Evolutionary conservation across 495 filamentous ascomycete genomes (phyloP).

Genomic region (Chaetomium fimeti): DNA sequence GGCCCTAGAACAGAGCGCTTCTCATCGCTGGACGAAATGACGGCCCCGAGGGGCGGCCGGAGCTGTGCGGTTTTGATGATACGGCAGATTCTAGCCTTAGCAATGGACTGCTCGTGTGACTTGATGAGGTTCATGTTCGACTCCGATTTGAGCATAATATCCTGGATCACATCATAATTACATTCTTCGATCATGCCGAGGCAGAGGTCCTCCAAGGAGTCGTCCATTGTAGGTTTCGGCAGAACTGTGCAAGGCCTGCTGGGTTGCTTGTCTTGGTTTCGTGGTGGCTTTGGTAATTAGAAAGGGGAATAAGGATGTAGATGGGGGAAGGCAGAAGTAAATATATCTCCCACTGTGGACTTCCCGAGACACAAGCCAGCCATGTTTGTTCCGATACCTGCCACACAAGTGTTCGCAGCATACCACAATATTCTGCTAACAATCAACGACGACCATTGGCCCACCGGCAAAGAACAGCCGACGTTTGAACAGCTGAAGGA

Average conservation of each 20-base stretch:
- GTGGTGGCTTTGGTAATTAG: too few relatives aligned
- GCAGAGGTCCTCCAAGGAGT: not conserved
- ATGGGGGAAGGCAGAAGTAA: not conserved
- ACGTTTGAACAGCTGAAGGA: not conserved
- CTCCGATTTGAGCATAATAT: not conserved
- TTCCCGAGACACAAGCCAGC: not conserved
- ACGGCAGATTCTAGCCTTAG: not conserved
- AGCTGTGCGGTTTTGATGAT: not conserved
- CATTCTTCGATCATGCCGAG: not conserved
- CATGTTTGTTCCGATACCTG: not conserved
- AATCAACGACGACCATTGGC: not conserved
- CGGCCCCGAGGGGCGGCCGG: not conserved
- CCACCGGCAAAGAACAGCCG: not conserved
- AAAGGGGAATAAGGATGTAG: too few relatives aligned
- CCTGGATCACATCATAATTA: not conserved
- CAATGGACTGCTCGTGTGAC: conserved; percentile 2
- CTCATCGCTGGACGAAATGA: not conserved
- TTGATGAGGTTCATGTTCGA: not conserved
- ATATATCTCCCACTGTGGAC: not conserved
- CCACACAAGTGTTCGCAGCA: not conserved
- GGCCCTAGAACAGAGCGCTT: not conserved
- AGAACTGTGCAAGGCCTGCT: too few relatives aligned
- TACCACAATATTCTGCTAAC: not conserved
- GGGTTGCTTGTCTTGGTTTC: too few relatives aligned
- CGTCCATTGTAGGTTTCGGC: too few relatives aligned